Evolutionary conservation across 164 flowering plant genomes (phyloP).

Genomic region (Saururus chinensis): DNA sequence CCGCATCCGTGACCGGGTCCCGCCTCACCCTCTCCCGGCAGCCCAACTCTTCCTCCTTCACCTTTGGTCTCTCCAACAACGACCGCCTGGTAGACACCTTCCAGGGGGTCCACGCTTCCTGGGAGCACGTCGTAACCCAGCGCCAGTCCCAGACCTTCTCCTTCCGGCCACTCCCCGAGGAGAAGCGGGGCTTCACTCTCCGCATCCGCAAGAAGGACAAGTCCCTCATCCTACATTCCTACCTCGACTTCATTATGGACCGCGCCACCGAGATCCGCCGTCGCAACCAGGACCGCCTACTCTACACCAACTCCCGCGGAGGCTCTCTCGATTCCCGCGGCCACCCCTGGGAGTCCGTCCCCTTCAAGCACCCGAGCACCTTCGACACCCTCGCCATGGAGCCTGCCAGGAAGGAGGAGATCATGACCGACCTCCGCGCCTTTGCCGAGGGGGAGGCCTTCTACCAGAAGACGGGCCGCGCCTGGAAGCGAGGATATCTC

Average conservation of each 20-base stretch:
- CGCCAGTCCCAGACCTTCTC: constrained; percentile 51
- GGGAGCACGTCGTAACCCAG: constrained; percentile 75
- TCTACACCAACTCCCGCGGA: constrained; percentile 65
- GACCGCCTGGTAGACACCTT: constrained; percentile 50
- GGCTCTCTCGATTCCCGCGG: constrained; percentile 67
- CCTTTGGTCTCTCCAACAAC: constrained; percentile 54
- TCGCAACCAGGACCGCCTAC: constrained; percentile 49
- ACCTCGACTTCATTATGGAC: constrained; percentile 51
- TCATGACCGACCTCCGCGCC: constrained; percentile 49
- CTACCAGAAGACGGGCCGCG: constrained; percentile 59
- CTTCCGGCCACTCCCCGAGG: constrained; percentile 74
- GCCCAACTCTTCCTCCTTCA: constrained; percentile 47
- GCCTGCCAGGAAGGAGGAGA: constrained; percentile 39
- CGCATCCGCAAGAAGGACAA: constrained; percentile 48
- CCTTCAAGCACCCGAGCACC: constrained; percentile 76
- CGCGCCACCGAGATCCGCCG: constrained; percentile 52
- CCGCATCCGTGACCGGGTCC: constrained; percentile 37
- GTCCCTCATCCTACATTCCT: constrained; percentile 36
- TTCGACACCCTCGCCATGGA: constrained; percentile 82
- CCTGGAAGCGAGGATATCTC: constrained; percentile 79
- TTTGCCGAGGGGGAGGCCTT: constrained; percentile 47
- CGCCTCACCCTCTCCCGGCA: constrained; percentile 60
- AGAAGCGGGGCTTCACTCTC: constrained; percentile 65
- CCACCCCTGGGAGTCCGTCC: constrained; percentile 77
- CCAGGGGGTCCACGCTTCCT: constrained; percentile 36